Percentiles rank a stretch among this genome's conserved stretches.
phyloP scores from a whole-genome alignment of 148 eudicot species.

The Cornus kousa region DNA sequence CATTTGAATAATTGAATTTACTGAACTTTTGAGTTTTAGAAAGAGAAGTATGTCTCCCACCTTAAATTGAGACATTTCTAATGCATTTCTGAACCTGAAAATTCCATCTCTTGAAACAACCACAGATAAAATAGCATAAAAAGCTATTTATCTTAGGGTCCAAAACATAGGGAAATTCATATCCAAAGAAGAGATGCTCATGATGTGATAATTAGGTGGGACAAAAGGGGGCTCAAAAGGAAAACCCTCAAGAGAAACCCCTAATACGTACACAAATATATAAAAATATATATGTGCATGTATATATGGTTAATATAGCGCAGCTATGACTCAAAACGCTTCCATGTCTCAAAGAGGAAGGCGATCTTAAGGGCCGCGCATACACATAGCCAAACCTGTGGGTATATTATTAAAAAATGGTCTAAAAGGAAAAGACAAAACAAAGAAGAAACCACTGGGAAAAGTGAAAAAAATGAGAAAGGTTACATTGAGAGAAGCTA shows the following conservation, averaged over 20 bases:
- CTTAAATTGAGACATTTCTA: slow-evolving; percentile 25
- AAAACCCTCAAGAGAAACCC: slow-evolving; percentile 59
- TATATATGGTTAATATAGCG: slow-evolving; percentile 46
- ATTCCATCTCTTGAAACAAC: slow-evolving; percentile 12
- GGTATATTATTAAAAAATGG: too few species aligned
- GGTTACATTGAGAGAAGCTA: too few species aligned
- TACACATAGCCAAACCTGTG: background rate
- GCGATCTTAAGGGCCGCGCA: slow-evolving; percentile 95
- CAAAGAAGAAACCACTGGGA: too few species aligned
- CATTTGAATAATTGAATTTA: too few species aligned
- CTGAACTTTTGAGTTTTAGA: slow-evolving; percentile 4
- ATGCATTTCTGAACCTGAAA: slow-evolving; percentile 14
- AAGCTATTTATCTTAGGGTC: background rate
- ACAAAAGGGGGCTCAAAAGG: slow-evolving; percentile 36
- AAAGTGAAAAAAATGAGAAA: too few species aligned
- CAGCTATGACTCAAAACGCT: slow-evolving; percentile 97
- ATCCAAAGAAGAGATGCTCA: slow-evolving; percentile 14
- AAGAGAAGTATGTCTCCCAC: slow-evolving; percentile 6
- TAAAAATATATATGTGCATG: background rate
- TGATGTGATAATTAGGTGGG: slow-evolving; percentile 2
- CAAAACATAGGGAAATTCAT: background rate
- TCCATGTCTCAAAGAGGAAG: slow-evolving; percentile 67
- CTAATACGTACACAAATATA: slow-evolving; percentile 4
- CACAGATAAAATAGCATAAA: slow-evolving; percentile 1
- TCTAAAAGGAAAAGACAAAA: too few species aligned